phyloP scores from a whole-genome alignment of 495 filamentous ascomycete genomes.

The Pseudevernia furfuracea region DNA sequence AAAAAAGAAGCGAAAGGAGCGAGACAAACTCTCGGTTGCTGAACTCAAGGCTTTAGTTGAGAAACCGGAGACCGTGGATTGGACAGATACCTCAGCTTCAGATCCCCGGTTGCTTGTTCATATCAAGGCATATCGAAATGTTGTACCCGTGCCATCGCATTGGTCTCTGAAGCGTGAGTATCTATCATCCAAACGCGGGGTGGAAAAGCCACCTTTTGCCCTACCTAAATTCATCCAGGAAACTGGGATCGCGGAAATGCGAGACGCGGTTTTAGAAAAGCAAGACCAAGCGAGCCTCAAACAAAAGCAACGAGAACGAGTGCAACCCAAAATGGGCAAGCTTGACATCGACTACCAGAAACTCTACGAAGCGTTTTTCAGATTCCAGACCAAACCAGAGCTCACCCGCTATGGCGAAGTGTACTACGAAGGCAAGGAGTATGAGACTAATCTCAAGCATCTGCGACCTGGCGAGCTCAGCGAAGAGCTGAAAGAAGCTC shows the following conservation, averaged over 20 bases:
- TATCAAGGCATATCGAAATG: conserved; percentile 91
- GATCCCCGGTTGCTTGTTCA: conserved; percentile 86
- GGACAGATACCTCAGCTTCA: conserved; percentile 89
- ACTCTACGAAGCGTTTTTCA: conserved; percentile 95
- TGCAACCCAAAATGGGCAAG: conserved; percentile 94
- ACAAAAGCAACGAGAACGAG: conserved; percentile 89
- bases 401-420: conserved; percentile 93
- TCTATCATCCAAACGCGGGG: conserved; percentile 86
- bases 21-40: conserved; percentile 87
- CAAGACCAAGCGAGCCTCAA: conserved; percentile 85
- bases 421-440: conserved; percentile 98
- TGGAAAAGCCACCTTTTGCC: conserved; percentile 89
- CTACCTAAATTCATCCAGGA: conserved; percentile 96
- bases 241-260: conserved; percentile 95
- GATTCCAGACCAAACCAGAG: conserved; percentile 91
- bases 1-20: conserved; percentile 86
- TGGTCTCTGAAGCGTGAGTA: conserved; percentile 97
- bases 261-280: conserved; percentile 91
- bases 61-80: conserved; percentile 92
- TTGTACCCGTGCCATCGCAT: conserved; percentile 86
- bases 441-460: conserved; percentile 87
- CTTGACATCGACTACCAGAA: conserved; percentile 98
- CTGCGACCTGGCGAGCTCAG: conserved; percentile 84
- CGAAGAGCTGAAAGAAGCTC: conserved; percentile 82
- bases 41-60: conserved; percentile 87